A percentile compares a stretch with the other conserved stretches of the same genome.
Evolutionary conservation across 192 early-diverging fungal species (phyloP).

Genomic region (Piromyces finnis): DNA sequence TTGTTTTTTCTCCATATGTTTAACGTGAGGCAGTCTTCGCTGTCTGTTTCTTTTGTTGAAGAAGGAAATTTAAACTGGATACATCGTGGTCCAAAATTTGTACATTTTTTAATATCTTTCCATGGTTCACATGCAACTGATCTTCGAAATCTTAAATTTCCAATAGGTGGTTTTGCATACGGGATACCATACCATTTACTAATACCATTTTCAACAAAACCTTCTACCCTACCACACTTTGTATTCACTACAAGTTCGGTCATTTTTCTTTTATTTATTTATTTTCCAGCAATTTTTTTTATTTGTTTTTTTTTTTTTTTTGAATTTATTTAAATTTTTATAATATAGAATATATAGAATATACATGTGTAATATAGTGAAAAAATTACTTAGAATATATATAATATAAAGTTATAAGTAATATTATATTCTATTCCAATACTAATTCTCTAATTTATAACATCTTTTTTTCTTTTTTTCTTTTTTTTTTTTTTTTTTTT

Average conservation of each 20-base stretch:
- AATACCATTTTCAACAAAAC: neutral
- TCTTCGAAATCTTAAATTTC: neutral
- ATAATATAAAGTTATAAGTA: too few relatives aligned
- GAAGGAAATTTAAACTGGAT: neutral
- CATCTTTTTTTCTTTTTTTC: too few relatives aligned
- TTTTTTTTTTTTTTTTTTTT: too few relatives aligned
- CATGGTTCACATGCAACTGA: neutral
- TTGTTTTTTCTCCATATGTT: slow-evolving; percentile 23
- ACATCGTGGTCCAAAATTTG: neutral
- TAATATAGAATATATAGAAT: too few relatives aligned
- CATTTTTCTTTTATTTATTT: neutral
- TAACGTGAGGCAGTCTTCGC: slow-evolving; percentile 29
- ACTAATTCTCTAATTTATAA: too few relatives aligned
- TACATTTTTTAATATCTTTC: neutral
- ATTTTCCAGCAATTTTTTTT: neutral
- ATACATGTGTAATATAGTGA: too few relatives aligned
- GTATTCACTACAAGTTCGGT: neutral
- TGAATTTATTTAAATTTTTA: neutral
- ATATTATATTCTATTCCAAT: too few relatives aligned
- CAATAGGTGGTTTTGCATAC: neutral
- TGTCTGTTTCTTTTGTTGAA: neutral
- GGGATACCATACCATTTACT: neutral
- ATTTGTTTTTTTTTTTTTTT: neutral
- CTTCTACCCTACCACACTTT: neutral
- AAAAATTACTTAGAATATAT: too few relatives aligned